A percentile compares a stretch with the other conserved stretches of the same genome.
These are phyloP conservation scores for Akebia trifoliata DNA, from an alignment of 164 flowering plant genomes.

Conservation along the genomic window DNA sequence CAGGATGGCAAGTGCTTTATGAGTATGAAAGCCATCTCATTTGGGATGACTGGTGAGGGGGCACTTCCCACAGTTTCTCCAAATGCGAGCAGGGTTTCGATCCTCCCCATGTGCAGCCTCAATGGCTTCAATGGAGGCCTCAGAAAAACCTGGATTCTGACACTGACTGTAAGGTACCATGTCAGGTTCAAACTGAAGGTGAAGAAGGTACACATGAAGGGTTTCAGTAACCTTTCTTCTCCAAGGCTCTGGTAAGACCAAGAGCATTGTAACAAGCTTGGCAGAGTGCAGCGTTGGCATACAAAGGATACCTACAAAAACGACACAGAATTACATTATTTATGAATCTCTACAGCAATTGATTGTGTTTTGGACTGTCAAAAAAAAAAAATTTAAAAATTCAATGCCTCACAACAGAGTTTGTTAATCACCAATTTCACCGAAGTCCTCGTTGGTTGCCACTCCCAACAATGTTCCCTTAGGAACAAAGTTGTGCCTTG, in stretches of 20 bases:
- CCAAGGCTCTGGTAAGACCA: conserved; percentile 57
- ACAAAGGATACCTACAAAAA: conserved; percentile 58
- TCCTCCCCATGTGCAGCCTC: conserved; percentile 69
- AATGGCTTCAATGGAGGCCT: conserved; percentile 54
- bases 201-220: conserved; percentile 88
- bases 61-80: conserved; percentile 94
- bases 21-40: conserved; percentile 77
- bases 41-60: conserved; percentile 95
- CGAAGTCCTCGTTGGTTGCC: no score
- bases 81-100: conserved; percentile 69
- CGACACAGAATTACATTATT: background rate
- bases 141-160: conserved; percentile 60
- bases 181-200: conserved; percentile 96
- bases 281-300: conserved; percentile 85
- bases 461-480: no score
- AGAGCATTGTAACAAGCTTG: conserved; percentile 86
- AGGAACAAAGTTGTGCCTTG: no score
- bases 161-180: conserved; percentile 98
- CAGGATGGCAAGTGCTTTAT: conserved; percentile 68
- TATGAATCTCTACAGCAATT: background rate
- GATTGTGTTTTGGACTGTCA: no score
- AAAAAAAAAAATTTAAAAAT: no score
- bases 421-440: no score
- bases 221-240: conserved; percentile 85
- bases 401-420: no score